phyloP scores from a whole-genome alignment of 257 asterid genomes.

The Petrea volubilis region DNA sequence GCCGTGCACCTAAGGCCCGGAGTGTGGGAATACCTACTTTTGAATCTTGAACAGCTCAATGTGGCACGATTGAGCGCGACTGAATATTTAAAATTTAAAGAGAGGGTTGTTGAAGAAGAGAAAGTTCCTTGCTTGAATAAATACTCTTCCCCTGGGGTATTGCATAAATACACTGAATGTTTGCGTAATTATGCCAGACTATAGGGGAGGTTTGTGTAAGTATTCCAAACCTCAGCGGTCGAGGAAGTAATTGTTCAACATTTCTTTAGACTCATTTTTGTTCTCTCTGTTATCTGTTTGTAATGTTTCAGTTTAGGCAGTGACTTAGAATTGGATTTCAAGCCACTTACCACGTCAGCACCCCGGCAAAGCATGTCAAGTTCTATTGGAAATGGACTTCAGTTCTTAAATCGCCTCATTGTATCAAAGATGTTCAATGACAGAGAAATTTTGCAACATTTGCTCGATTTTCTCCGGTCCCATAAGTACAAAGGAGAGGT shows the following conservation, averaged over 20 bases:
- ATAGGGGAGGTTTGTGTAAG: no score
- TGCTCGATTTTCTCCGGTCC: conserved; percentile 36
- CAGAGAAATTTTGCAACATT: conserved; percentile 19
- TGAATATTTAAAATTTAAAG: conserved; percentile 36
- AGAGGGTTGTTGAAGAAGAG: conserved; percentile 33
- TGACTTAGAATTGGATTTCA: conserved; percentile 38
- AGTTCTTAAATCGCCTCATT: conserved; percentile 38
- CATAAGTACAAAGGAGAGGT: conserved; percentile 37
- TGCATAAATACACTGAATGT: no score
- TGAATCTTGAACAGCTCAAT: conserved; percentile 22
- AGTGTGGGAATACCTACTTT: conserved; percentile 48
- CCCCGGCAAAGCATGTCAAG: conserved; percentile 33
- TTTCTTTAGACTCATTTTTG: background rate
- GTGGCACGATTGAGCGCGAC: conserved; percentile 26
- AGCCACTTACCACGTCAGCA: conserved; percentile 29
- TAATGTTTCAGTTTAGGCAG: background rate
- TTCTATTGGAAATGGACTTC: conserved; percentile 38
- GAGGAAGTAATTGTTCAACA: no score
- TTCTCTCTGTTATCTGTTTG: background rate
- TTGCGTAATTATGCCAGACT: no score
- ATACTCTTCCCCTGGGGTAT: no score
- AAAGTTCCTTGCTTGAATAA: background rate
- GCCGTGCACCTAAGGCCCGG: conserved; percentile 48
- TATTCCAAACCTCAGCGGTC: no score
- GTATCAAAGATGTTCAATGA: conserved; percentile 34